phyloP scores from a whole-genome alignment of 441 rosid genomes.

The Erodium moschatum region DNA sequence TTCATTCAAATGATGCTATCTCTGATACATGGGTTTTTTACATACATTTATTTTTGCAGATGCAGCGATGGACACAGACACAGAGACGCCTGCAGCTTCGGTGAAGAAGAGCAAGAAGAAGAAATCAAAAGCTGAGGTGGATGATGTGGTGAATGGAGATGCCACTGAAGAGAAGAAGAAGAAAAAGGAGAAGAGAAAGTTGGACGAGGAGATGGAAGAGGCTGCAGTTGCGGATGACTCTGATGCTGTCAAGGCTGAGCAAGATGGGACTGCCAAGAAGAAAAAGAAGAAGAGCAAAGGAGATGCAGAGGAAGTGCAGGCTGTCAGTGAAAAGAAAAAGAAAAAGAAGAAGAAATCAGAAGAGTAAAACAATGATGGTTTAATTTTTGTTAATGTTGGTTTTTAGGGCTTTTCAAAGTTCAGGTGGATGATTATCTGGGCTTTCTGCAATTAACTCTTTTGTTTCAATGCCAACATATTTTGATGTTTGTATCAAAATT shows the following conservation, averaged over 20 bases:
- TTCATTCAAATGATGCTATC: no score
- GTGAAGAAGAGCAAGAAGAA: conserved; percentile 71
- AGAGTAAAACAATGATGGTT: conserved; percentile 19
- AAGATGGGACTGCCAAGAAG: conserved; percentile 35
- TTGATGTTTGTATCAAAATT: background rate
- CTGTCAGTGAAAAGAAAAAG: conserved; percentile 30
- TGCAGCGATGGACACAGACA: conserved; percentile 36
- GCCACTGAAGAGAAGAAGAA: conserved; percentile 30
- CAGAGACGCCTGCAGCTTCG: conserved; percentile 30
- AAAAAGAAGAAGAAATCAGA: conserved; percentile 45
- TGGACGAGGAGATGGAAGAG: conserved; percentile 24
- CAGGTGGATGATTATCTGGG: background rate
- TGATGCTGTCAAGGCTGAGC: conserved; percentile 17
- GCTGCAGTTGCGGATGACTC: conserved; percentile 23
- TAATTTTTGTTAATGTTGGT: conserved; percentile 14
- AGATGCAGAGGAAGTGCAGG: conserved; percentile 27
- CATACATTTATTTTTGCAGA: conserved; percentile 17
- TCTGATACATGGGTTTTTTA: no score
- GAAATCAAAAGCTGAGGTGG: conserved; percentile 40
- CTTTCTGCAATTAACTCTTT: background rate
- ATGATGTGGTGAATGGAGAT: conserved; percentile 33
- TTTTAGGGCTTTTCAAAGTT: background rate
- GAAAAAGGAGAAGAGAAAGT: conserved; percentile 44
- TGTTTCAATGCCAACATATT: background rate
- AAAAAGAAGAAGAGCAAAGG: conserved; percentile 46